These are phyloP conservation scores for Sparassis latifolia DNA, from an alignment of 1,284 basidiomycete species.

Conservation along the genomic window DNA sequence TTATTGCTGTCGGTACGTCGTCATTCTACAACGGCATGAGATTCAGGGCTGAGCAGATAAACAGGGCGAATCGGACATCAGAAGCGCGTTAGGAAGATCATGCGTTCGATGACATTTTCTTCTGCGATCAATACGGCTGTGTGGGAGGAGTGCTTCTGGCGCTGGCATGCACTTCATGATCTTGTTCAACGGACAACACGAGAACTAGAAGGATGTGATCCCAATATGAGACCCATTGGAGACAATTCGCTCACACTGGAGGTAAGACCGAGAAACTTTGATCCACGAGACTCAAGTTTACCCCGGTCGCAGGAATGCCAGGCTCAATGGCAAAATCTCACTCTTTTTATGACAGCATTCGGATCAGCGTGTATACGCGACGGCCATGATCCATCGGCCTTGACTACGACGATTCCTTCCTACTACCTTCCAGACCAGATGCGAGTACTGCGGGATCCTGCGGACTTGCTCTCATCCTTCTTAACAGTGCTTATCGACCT, in stretches of 20 bases:
- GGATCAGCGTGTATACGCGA: slow-evolving; percentile 63
- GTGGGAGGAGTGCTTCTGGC: slow-evolving; percentile 76
- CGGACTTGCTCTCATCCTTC: slow-evolving; percentile 54
- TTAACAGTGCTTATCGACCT: slow-evolving; percentile 67
- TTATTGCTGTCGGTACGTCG: slow-evolving; percentile 58
- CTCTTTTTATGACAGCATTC: slow-evolving; percentile 73
- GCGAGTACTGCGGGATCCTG: slow-evolving; percentile 54
- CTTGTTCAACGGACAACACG: slow-evolving; percentile 23
- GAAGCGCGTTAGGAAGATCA: slow-evolving; percentile 69
- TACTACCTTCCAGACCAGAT: slow-evolving; percentile 66
- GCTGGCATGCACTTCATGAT: slow-evolving; percentile 30
- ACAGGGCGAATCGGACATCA: slow-evolving; percentile 70
- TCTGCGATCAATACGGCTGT: slow-evolving; percentile 65
- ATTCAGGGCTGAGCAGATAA: not conserved
- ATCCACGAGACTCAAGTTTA: slow-evolving; percentile 1
- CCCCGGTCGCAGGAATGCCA: slow-evolving; percentile 54
- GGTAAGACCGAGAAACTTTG: slow-evolving; percentile 21
- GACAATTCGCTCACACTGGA: slow-evolving; percentile 32
- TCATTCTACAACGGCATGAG: not conserved
- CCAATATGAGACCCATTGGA: slow-evolving; percentile 18
- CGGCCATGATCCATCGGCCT: slow-evolving; percentile 37
- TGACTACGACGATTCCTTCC: slow-evolving; percentile 52
- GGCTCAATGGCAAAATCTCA: slow-evolving; percentile 84
- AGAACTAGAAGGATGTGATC: slow-evolving; percentile 17
- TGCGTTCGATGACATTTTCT: slow-evolving; percentile 59